These are phyloP conservation scores for Platanthera guangdongensis DNA, from an alignment of 106 monocot genomes.

Conservation along the genomic window DNA sequence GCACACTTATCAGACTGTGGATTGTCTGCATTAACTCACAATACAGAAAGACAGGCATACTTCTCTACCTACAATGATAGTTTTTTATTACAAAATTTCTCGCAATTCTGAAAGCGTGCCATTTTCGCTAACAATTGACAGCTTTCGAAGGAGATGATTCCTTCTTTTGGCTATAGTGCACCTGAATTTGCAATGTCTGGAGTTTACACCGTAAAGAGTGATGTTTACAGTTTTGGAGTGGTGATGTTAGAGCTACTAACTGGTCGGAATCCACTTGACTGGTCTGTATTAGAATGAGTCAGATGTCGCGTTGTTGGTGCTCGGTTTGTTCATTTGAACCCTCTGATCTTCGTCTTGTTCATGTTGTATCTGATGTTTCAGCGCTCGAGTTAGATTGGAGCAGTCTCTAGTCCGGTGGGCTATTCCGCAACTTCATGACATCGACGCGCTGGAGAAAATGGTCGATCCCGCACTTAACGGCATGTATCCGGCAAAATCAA, in stretches of 20 bases:
- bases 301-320: background rate
- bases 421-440: constrained; percentile 83
- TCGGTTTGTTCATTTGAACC: background rate
- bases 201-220: constrained; percentile 79
- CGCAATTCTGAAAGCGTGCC: background rate
- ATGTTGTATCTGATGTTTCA: constrained; percentile 17
- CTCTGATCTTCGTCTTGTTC: background rate
- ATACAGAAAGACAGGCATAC: constrained; percentile 65
- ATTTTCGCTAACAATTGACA: constrained; percentile 8
- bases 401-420: constrained; percentile 91
- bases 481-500: constrained; percentile 84
- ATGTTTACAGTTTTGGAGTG: constrained; percentile 93
- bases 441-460: constrained; percentile 83
- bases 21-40: constrained; percentile 54
- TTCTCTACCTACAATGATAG: background rate
- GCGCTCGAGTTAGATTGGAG: constrained; percentile 61
- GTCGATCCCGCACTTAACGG: constrained; percentile 83
- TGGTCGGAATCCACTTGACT: constrained; percentile 86
- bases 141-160: constrained; percentile 65
- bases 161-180: constrained; percentile 92
- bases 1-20: constrained; percentile 79
- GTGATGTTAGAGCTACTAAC: constrained; percentile 88
- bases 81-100: background rate
- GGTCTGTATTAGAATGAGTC: constrained; percentile 24
- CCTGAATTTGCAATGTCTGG: constrained; percentile 95